Percentiles rank a stretch among this genome's conserved stretches.
phyloP scores from a whole-genome alignment of 2,329 filamentous ascomycete species.

The Myriosclerotinia duriaeana region DNA sequence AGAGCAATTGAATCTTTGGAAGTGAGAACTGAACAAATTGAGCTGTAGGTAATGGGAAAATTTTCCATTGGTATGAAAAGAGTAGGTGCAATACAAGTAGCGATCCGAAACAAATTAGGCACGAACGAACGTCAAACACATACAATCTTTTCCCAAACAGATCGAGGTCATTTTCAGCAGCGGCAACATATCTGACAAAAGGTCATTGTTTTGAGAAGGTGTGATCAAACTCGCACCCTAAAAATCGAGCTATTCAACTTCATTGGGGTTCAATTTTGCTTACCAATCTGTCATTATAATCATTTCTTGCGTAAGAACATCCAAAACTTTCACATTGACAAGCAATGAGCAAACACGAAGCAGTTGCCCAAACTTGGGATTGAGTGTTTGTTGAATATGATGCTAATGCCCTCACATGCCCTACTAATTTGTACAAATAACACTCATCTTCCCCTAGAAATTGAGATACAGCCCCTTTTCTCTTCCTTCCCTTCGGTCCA shows the following conservation, averaged over 20 bases:
- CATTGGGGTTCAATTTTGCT: not conserved
- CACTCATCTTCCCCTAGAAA: too few species aligned
- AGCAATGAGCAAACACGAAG: not conserved
- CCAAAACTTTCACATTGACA: too few species aligned
- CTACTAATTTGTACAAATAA: too few species aligned
- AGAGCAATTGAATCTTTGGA: not conserved
- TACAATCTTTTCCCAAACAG: not conserved
- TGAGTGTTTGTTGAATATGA: too few species aligned
- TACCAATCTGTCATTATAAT: not conserved
- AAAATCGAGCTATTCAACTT: not conserved
- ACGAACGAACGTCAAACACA: not conserved
- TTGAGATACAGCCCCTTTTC: too few species aligned
- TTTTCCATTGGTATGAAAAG: not conserved
- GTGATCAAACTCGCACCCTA: not conserved
- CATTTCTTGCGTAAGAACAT: not conserved
- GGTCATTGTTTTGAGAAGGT: not conserved
- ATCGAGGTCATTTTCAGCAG: not conserved
- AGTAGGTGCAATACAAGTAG: slow-evolving; percentile 4
- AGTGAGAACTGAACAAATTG: not conserved
- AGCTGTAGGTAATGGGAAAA: not conserved
- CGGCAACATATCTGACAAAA: too few species aligned
- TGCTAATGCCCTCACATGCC: too few species aligned
- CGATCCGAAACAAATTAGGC: not conserved
- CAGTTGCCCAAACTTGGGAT: not conserved
- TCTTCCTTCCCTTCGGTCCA: too few species aligned